Evolutionary conservation across 345 rosid genomes (phyloP).

Genomic region (Atalantia buxifolia): DNA sequence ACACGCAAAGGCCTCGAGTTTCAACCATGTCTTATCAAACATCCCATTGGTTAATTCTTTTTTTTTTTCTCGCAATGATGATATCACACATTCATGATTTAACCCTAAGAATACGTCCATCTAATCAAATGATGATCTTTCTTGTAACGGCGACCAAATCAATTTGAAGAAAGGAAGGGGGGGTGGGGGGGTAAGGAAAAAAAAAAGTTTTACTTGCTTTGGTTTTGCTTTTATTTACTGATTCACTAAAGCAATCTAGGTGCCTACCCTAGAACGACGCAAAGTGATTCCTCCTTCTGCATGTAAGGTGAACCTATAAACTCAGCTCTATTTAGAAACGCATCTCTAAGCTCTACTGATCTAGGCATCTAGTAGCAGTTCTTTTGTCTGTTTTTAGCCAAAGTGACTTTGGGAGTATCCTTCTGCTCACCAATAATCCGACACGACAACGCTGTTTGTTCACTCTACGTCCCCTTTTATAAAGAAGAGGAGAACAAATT

Average conservation of each 20-base stretch:
- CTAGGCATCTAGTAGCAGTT: background rate
- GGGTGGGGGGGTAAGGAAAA: too few species aligned
- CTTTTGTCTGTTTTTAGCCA: background rate
- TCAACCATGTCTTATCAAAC: background rate
- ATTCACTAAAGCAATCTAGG: too few species aligned
- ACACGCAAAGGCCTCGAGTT: background rate
- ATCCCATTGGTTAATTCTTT: background rate
- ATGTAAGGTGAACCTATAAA: background rate
- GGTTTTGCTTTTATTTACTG: background rate
- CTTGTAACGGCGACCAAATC: background rate
- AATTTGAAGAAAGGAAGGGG: background rate
- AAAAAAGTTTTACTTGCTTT: background rate
- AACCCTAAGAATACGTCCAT: background rate
- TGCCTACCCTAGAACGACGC: background rate
- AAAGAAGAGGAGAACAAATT: background rate
- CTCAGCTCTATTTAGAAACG: background rate
- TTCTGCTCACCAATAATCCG: background rate
- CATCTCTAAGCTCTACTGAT: background rate
- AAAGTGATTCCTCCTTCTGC: background rate
- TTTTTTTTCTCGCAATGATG: background rate
- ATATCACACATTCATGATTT: background rate
- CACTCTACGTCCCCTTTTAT: background rate
- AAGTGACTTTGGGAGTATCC: background rate
- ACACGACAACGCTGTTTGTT: background rate
- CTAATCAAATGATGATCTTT: background rate